phyloP scores from a whole-genome alignment of 1,284 basidiomycete species.

The Crepidotus sp. region DNA sequence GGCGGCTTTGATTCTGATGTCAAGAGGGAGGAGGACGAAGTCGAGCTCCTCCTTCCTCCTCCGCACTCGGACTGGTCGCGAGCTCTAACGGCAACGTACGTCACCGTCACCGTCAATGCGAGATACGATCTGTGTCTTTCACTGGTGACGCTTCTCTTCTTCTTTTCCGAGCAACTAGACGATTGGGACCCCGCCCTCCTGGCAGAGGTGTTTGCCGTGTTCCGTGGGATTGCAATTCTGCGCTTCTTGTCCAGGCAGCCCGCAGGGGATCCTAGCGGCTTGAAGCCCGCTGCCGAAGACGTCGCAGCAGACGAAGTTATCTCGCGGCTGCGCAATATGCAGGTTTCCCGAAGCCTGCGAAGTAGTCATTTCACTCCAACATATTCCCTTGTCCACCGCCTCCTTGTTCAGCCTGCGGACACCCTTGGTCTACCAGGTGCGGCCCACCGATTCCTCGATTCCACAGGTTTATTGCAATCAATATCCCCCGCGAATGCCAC shows the following conservation, averaged over 20 bases:
- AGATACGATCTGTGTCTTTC: constrained; percentile 65
- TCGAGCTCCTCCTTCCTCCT: constrained; percentile 44
- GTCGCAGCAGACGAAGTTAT: constrained; percentile 54
- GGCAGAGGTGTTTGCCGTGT: constrained; percentile 70
- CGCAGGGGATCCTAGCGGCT: constrained; percentile 32
- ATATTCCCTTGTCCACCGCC: constrained; percentile 64
- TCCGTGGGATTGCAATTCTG: constrained; percentile 62
- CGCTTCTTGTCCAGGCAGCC: constrained; percentile 52
- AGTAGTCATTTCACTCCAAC: constrained; percentile 40
- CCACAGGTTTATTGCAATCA: constrained; percentile 55
- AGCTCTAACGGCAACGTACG: constrained; percentile 53
- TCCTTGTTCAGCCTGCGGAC: constrained; percentile 47
- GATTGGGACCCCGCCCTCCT: constrained; percentile 58
- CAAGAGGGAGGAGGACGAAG: constrained; percentile 65
- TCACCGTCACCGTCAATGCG: constrained; percentile 51
- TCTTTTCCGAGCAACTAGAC: constrained; percentile 52
- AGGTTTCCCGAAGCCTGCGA: constrained; percentile 44
- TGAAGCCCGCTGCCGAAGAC: constrained; percentile 23
- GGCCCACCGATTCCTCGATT: constrained; percentile 61
- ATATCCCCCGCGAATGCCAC: constrained; percentile 57
- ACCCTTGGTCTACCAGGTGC: constrained; percentile 41
- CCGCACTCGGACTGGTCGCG: constrained; percentile 51
- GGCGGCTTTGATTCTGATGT: constrained; percentile 61
- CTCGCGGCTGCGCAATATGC: constrained; percentile 59
- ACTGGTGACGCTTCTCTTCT: constrained; percentile 62